These are phyloP conservation scores for Cladobotryum mycophilum DNA, from an alignment of 2,329 filamentous ascomycete genomes.

Conservation along the genomic window DNA sequence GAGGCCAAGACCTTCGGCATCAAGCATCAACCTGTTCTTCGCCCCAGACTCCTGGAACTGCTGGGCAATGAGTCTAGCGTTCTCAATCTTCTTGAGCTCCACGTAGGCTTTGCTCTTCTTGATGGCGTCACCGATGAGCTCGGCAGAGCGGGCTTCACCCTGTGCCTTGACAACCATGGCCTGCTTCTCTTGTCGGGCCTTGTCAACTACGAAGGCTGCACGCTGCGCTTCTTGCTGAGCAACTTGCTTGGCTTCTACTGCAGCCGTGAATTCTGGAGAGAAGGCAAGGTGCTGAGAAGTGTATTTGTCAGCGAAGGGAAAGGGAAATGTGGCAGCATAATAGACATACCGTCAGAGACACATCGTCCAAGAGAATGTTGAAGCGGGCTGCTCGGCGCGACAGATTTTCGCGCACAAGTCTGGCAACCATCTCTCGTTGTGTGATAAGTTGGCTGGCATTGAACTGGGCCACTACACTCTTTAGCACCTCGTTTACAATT, in stretches of 20 bases:
- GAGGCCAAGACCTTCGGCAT: conserved; percentile 82
- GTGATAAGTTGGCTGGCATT: conserved; percentile 98
- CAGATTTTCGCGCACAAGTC: conserved; percentile 86
- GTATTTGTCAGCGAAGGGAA: neutral
- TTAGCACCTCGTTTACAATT: conserved; percentile 97
- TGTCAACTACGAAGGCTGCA: conserved; percentile 96
- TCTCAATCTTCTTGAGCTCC: conserved; percentile 97
- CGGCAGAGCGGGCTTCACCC: conserved; percentile 96
- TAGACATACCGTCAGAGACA: conserved; percentile 77
- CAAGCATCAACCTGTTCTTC: conserved; percentile 90
- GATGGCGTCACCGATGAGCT: conserved; percentile 97
- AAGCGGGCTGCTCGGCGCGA: conserved; percentile 86
- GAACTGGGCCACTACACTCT: conserved; percentile 98
- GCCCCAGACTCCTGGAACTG: conserved; percentile 80
- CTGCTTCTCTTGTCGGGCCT: conserved; percentile 98
- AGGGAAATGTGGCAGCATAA: neutral
- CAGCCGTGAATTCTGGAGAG: conserved; percentile 67
- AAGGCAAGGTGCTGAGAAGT: conserved; percentile 60
- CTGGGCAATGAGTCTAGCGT: conserved; percentile 80
- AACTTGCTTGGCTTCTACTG: conserved; percentile 68
- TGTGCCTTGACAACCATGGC: conserved; percentile 97
- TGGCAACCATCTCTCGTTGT: conserved; percentile 93
- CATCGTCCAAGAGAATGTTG: conserved; percentile 96
- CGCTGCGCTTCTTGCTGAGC: conserved; percentile 91
- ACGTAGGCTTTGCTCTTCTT: conserved; percentile 98